Evolutionary conservation across 1,139 yeast genomes (phyloP).

Genomic region (Kurtzmaniella natalensis): DNA sequence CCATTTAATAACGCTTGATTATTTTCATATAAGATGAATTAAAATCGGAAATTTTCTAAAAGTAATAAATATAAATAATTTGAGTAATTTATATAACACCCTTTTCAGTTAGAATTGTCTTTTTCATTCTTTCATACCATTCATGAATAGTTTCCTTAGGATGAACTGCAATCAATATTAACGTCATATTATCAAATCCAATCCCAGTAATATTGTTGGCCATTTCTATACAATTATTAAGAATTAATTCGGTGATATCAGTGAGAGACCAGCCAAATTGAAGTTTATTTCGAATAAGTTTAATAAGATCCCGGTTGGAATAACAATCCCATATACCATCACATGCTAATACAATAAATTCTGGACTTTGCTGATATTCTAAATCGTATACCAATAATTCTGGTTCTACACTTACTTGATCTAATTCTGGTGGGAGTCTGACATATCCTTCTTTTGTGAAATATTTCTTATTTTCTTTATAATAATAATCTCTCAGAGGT

Average conservation of each 20-base stretch:
- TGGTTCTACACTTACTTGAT: conserved; percentile 66
- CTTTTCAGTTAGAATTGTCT: conserved; percentile 46
- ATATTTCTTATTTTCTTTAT: conserved; percentile 18
- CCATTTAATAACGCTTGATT: too few species aligned
- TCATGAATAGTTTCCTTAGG: conserved; percentile 37
- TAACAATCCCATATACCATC: conserved; percentile 84
- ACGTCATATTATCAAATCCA: conserved; percentile 80
- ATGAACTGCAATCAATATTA: conserved; percentile 61
- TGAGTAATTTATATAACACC: conserved; percentile 12
- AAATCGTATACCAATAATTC: conserved; percentile 56
- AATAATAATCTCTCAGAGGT: conserved; percentile 27
- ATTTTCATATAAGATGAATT: too few species aligned
- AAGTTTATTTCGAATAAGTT: conserved; percentile 53
- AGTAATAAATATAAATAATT: too few species aligned
- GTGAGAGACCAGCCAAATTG: conserved; percentile 55
- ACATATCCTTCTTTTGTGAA: conserved; percentile 19
- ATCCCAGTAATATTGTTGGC: conserved; percentile 73
- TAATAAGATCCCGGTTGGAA: conserved; percentile 51
- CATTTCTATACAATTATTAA: conserved; percentile 66
- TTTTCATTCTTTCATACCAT: conserved; percentile 57
- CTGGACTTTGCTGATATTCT: conserved; percentile 38
- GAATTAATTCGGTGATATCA: conserved; percentile 52
- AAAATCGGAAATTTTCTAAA: too few species aligned
- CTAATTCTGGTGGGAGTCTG: conserved; percentile 38
- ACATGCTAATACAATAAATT: conserved; percentile 65